Base-by-base conservation (phyloP, 1,284 basidiomycete species). In the Pseudozyma tsukubaensis region DNA sequence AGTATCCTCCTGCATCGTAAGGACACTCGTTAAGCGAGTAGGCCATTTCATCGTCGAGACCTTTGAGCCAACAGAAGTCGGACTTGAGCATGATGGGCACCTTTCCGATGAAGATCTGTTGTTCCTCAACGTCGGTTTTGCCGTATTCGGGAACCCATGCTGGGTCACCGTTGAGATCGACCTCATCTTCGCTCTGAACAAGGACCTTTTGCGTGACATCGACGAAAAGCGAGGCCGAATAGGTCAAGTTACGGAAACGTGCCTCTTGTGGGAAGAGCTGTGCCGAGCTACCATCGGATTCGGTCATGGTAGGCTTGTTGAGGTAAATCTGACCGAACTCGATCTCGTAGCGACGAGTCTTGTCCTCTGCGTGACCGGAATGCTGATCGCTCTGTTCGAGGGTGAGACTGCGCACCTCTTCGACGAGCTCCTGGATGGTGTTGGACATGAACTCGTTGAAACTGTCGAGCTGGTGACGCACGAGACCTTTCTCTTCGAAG, bases 401-500 rank as follows among this genome's bases (percentile, higher is more conserved):
- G 67, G 96, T 95, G 82, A 99, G 90, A 79, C 93, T 93, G 36
- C 91, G 88, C 77, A 93, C 94, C 86, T 99, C 97, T 83, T 99
- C 96, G 37, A 99, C 95, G 36, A 99, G 89, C 85, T 99, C 96
- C 86, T 99, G 96, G 92, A 99, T 97, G n/a, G 95, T 98, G 83
- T 97, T 98, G 85, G 96, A 94, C 51, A 99, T 93, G 83, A 99
- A 99, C 86, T 99, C 97, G 86, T 99, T 95, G 87, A 97, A 99
- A 34, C 94, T 96, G 87, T 97, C 94, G 60, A 99, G 90, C 85
- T 99, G 96, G 85, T 99, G 97, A 58, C 94, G 90, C 61, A 99
- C 97, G 65, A 99, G 91, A 86, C 96, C 96, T 86, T 97, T 97
- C 85, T 95, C 92, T 71, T 94, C 92, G 85, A 99, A 99, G 88